phyloP scores from a whole-genome alignment of 2,329 filamentous ascomycete genomes.

The Arthrobotrys pseudoclavata region DNA sequence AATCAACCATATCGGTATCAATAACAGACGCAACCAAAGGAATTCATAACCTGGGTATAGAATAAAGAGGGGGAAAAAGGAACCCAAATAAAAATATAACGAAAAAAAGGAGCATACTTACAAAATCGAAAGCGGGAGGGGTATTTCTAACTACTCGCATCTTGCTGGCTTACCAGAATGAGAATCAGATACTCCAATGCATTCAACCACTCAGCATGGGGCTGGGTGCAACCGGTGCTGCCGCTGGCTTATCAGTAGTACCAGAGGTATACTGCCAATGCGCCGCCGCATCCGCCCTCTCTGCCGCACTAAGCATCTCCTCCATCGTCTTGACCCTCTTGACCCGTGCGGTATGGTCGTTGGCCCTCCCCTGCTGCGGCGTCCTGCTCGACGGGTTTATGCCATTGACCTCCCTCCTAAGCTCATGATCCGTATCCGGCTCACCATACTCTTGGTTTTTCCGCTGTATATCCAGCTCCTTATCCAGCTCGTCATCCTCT shows the following conservation, averaged over 20 bases:
- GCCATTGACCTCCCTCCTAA: conserved; percentile 44
- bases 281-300: conserved; percentile 51
- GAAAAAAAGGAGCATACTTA: conserved; percentile 30
- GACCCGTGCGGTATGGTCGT: conserved; percentile 25
- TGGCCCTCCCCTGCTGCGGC: conserved; percentile 16
- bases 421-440: conserved; percentile 48
- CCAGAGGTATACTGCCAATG: conserved; percentile 52
- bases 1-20: conserved; percentile 20
- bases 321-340: conserved; percentile 59
- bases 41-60: conserved; percentile 59
- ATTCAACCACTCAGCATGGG: conserved; percentile 47
- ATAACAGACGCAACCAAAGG: conserved; percentile 35
- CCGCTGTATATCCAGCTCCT: conserved; percentile 42
- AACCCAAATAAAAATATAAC: not conserved
- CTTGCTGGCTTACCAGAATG: conserved; percentile 16
- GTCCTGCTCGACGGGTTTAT: conserved; percentile 14
- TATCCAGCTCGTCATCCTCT: conserved; percentile 56
- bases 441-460: conserved; percentile 53
- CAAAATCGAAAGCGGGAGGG: conserved; percentile 27
- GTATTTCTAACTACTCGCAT: conserved; percentile 46
- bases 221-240: conserved; percentile 55
- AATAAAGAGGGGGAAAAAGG: conserved; percentile 3
- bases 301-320: conserved; percentile 55
- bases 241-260: conserved; percentile 32
- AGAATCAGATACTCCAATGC: not conserved